phyloP scores from a whole-genome alignment of 768 basidiomycete genomes.

The Xerocomus spinulosus region DNA sequence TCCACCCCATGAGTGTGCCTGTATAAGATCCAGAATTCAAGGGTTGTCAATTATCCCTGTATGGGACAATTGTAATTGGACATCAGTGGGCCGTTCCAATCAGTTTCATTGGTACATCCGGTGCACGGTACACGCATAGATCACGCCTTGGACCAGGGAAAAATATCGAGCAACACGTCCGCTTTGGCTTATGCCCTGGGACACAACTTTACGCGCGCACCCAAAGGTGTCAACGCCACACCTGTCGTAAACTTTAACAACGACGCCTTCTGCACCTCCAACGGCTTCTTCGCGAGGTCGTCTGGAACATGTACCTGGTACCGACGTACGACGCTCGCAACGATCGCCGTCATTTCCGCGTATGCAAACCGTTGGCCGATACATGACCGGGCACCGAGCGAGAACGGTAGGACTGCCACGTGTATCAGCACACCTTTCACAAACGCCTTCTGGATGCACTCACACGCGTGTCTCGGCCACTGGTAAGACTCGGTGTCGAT shows the following conservation, averaged over 20 bases:
- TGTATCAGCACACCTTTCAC: background rate
- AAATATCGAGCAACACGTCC: too few relatives aligned
- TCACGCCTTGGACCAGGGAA: too few relatives aligned
- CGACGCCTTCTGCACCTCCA: slow-evolving; percentile 31
- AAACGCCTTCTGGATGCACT: too few relatives aligned
- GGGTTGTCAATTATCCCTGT: background rate
- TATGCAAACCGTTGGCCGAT: slow-evolving; percentile 48
- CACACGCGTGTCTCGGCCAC: slow-evolving; percentile 51
- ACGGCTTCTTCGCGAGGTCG: slow-evolving; percentile 26
- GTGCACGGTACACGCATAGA: too few relatives aligned
- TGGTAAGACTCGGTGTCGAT: slow-evolving; percentile 45
- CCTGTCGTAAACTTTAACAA: slow-evolving; percentile 37
- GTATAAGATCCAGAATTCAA: background rate
- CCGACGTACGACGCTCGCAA: slow-evolving; percentile 40
- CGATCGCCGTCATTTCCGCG: slow-evolving; percentile 38
- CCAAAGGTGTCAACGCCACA: slow-evolving; percentile 34
- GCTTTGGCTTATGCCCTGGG: slow-evolving; percentile 12
- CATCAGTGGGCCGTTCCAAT: too few relatives aligned
- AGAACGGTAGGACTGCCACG: slow-evolving; percentile 41
- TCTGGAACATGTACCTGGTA: slow-evolving; percentile 41
- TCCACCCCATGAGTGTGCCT: background rate
- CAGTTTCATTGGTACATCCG: too few relatives aligned
- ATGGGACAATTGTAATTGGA: too few relatives aligned
- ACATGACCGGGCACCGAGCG: slow-evolving; percentile 41
- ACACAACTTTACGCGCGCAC: slow-evolving; percentile 23